Evolutionary conservation across 2,329 filamentous ascomycete genomes (phyloP).

Genomic region (Trichoderma simmonsii): DNA sequence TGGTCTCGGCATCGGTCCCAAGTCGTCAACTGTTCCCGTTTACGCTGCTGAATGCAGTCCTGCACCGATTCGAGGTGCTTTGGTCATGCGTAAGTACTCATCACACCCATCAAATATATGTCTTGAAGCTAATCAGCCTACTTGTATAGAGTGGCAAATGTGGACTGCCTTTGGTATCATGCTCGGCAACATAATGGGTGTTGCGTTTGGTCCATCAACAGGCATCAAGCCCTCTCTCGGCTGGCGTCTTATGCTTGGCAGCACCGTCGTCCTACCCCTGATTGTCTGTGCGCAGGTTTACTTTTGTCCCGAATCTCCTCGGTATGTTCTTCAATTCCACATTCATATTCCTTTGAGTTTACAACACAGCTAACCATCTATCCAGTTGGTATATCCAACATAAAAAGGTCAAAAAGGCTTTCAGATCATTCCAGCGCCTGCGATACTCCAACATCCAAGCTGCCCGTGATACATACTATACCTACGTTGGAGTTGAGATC

Average conservation of each 20-base stretch:
- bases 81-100: conserved; percentile 59
- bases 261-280: conserved; percentile 53
- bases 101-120: not conserved
- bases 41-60: conserved; percentile 71
- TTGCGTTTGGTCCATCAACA: conserved; percentile 40
- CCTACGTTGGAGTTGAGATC: conserved; percentile 33
- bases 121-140: not conserved
- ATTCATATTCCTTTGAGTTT: not conserved
- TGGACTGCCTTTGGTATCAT: conserved; percentile 35
- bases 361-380: conserved; percentile 27
- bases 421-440: conserved; percentile 49
- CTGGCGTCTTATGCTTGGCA: conserved; percentile 62
- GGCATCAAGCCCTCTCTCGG: conserved; percentile 43
- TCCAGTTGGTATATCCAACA: conserved; percentile 47
- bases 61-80: conserved; percentile 62
- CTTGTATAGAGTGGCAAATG: conserved; percentile 20
- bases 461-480: conserved; percentile 57
- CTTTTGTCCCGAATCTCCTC: conserved; percentile 58
- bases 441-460: conserved; percentile 55
- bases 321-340: conserved; percentile 28
- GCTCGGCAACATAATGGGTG: conserved; percentile 51
- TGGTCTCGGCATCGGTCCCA: conserved; percentile 66
- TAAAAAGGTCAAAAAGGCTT: conserved; percentile 49
- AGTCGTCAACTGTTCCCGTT: conserved; percentile 63
- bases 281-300: conserved; percentile 56